These are phyloP conservation scores for Monascus ruber DNA, from an alignment of 2,329 filamentous ascomycete species.

Conservation along the genomic window DNA sequence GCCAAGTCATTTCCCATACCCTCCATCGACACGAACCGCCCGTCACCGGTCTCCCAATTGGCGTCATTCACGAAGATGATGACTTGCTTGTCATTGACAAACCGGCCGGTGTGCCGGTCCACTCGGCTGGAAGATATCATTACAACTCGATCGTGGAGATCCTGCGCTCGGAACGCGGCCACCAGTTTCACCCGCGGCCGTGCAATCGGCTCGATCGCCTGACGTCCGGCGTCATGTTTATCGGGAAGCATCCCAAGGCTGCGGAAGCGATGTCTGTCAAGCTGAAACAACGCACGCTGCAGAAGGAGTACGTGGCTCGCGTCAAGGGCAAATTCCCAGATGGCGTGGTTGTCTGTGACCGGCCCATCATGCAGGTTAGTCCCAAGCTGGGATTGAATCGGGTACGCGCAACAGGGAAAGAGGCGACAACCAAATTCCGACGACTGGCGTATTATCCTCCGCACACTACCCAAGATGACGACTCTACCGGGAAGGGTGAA, in stretches of 20 bases:
- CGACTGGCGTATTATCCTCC: constrained; percentile 79
- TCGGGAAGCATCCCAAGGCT: constrained; percentile 73
- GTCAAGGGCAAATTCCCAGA: constrained; percentile 88
- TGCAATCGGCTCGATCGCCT: constrained; percentile 91
- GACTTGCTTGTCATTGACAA: constrained; percentile 96
- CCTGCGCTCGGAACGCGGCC: constrained; percentile 62
- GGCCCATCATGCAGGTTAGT: constrained; percentile 87
- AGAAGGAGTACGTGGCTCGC: constrained; percentile 89
- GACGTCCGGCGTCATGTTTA: constrained; percentile 96
- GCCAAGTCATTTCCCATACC: constrained; percentile 83
- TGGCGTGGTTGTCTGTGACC: constrained; percentile 80
- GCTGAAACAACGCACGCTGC: constrained; percentile 68
- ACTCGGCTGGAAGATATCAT: constrained; percentile 89
- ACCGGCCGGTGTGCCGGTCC: constrained; percentile 85
- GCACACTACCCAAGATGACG: constrained; percentile 12
- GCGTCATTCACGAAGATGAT: constrained; percentile 79
- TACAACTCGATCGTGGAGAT: constrained; percentile 94
- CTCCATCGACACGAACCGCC: constrained; percentile 93
- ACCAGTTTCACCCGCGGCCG: constrained; percentile 51
- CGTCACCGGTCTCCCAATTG: constrained; percentile 67
- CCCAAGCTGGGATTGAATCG: constrained; percentile 90
- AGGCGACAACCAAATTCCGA: constrained; percentile 82
- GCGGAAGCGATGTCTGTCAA: constrained; percentile 67
- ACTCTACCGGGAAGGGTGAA: constrained; percentile 10
- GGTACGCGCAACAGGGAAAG: constrained; percentile 85